Base-by-base conservation (phyloP, 2,329 filamentous ascomycete genomes). In the Ophiostoma perfectum region DNA sequence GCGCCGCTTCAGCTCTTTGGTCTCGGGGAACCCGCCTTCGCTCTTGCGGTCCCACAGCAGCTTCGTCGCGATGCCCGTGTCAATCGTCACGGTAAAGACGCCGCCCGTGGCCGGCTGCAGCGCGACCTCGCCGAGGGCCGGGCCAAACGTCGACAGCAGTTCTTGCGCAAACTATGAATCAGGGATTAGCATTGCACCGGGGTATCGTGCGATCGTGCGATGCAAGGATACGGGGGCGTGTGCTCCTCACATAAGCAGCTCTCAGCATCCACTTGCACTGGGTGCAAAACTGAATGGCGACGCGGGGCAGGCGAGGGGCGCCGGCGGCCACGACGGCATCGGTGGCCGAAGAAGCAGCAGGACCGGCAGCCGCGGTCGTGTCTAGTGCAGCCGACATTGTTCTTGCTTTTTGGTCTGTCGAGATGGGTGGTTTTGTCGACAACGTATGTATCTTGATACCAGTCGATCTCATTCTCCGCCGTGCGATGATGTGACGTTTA, bases 21-120 rank as follows among this genome's bases (percentile, higher is more conserved):
- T 93, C 80, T 97, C 93, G 70, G 94, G 95, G 78, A 99, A 99
- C 0, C 95, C 93, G 42, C 91, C 91, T 75, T 97, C 89, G 3
- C 79, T 76, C 77, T 93, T 96, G 71, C 95, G 86, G 81, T 98
- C 92, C 95, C 95, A 99, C 44, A 98, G 81, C 2, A 90, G 75
- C 72, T 70, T 12, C 38, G 39, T 38, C 1, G 39, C 9, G 63
- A 39, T 5, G n/a, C 3, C 41, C 66, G 71, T 67, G 66, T 69
- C 65, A 16, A 72, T 69, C 63, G 55, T 84, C 12, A 98, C 88
- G 36, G 86, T 83, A 75, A 98, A 99, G 2, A 90, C 82, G 0
- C 95, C 94, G 18, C 94, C 93, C 0, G 92, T 96, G 14, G 88
- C 83, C 0, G 95, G 95, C 72, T 96, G 87, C 7, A 99, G 84